Base-by-base conservation (phyloP, 2,329 filamentous ascomycete genomes). In the Pseudofabraea citricarpa region DNA sequence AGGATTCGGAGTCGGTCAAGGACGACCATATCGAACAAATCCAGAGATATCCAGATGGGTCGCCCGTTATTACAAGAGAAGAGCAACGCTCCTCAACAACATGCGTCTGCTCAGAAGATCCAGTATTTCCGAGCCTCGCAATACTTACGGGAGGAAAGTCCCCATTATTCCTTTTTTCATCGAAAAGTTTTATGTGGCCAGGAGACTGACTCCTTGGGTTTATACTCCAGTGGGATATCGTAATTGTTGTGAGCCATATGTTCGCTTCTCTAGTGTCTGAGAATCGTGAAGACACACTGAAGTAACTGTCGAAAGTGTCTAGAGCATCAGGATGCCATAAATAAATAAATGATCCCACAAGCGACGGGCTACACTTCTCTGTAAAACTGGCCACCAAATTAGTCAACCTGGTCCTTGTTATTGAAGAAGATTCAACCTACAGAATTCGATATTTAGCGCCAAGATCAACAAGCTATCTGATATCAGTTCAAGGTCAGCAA, bases 251-350 rank as follows among this genome's bases (percentile, higher is more conserved):
- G 1, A 37, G 50, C 51, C 52, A 55, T 31, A 49, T 37, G 5
- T 36, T 24, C 10, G 29, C 24, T 32, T 48, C 49, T 22, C 45
- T 29, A 19, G 24, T 44, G 6, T 53, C 44, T 3, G 40, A 26
- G 23, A 49, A 55, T 6, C 40, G 20, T 9, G 52, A 51, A 1
- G 48, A 41, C 10, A 42, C 21, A 6, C 44, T 45, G 36, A 55
- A 50, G 40, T 55, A 52, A 21, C 40, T 46, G 22, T 55, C 51
- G n/a, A 53, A 45, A 2, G 52, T 46, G 26, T 52, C 52, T 15
- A 55, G 35, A 18, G 45, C 45, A 21, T 55, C 51, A 1, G 49
- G 45, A 45, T 55, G 52, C 47, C 49, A 55, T 15, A 55, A 41
- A 21, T 50, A 52, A 5, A 55, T 46, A 18, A 55, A 54, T 2